Conservation (phyloP, 2,329 filamentous ascomycete species). For the Fusarium vanettenii region DNA sequence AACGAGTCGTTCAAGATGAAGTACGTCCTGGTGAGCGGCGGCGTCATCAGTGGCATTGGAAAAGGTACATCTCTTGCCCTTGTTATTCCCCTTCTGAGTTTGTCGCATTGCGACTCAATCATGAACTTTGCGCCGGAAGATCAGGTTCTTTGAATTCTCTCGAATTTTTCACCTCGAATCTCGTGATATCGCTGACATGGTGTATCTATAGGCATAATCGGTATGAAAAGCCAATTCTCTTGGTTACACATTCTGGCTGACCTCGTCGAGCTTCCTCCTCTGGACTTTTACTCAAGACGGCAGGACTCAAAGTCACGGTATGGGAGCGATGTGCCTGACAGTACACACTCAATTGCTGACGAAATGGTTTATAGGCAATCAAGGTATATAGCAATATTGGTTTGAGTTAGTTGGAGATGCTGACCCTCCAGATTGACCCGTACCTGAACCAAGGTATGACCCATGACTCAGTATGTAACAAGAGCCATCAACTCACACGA, state of each 20-base stretch:
- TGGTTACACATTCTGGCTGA: neutral
- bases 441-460: constrained; percentile 55
- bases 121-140: neutral
- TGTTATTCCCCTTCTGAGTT: neutral
- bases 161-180: neutral
- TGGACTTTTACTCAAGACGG: constrained; percentile 80
- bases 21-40: constrained; percentile 14
- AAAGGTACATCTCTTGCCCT: constrained; percentile 4
- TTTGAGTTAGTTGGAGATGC: neutral
- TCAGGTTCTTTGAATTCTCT: neutral
- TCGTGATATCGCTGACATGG: neutral
- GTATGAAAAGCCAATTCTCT: neutral
- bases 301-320: constrained; percentile 75
- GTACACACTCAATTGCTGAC: neutral
- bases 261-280: constrained; percentile 49
- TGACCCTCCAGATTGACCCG: constrained; percentile 58
- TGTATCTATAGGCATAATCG: constrained; percentile 1
- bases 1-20: constrained; percentile 8
- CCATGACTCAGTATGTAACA: constrained; percentile 38
- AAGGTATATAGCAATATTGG: neutral
- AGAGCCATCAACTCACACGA: neutral
- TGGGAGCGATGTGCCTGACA: neutral
- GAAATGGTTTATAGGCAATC: constrained; percentile 29
- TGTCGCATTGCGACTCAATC: neutral
- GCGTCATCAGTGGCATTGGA: constrained; percentile 17